Base-by-base conservation (phyloP, 1,284 basidiomycete genomes). In the Tremellales sp. region DNA sequence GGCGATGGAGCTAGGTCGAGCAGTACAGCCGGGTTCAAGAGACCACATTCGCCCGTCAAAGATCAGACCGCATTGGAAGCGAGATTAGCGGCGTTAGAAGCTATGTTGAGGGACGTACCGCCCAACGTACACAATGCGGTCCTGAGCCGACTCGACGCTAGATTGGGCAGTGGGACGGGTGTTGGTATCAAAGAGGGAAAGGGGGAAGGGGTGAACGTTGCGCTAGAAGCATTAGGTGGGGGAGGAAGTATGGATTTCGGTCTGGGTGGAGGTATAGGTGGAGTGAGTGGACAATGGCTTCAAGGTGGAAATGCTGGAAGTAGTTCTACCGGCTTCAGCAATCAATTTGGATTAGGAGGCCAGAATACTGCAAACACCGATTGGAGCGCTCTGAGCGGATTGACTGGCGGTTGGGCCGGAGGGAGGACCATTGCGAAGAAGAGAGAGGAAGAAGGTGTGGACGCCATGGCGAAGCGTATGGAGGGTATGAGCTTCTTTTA, bases 41-140 rank as follows among this genome's bases (percentile, higher is more conserved):
- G 67, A 24, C 64, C 63, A 3, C 62, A 65, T 51, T 63, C 60
- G 13, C 61, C 61, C 1, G 50, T 43, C 27, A 58, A 54, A 35
- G 50, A 61, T 47, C 64, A 65, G 39, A 49, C 58, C 62, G 7
- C 67, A 68, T 19, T 75, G n/a, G 73, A 75, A 54, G 67, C 71
- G 11, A 59, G 73, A 44, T 51, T 75, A 10, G 70, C 70, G 8
- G 70, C 70, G 11, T 58, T 75, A n/a, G 73, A 75, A 54, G 60
- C 68, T 12, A 65, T 75, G 59, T 52, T 75, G 3, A 54, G 73
- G 4, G 70, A 73, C 48, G 71, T 73, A 7, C 73, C 73, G n/a
- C 72, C 71, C 7, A 72, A 73, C 47, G 70, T 74, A 3, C 72
- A 74, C 54, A 74, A 73, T 53, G 71, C 71, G 8, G 67, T 72